A percentile compares a stretch with the other conserved stretches of the same genome.
These are phyloP conservation scores for Clarireedia hainanense DNA, from an alignment of 2,329 filamentous ascomycete genomes.

Conservation along the genomic window DNA sequence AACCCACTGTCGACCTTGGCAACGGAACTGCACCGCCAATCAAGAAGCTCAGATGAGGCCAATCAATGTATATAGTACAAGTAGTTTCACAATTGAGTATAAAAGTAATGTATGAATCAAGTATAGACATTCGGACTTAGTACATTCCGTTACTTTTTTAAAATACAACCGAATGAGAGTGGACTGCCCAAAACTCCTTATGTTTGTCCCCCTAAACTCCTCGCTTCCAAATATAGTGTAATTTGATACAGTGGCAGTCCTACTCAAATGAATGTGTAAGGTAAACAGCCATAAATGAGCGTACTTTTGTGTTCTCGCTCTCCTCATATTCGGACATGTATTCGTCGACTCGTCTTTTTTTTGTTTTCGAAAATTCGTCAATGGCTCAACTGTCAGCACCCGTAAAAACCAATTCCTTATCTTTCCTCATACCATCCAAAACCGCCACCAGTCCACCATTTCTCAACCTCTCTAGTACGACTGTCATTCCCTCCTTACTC, in stretches of 20 bases:
- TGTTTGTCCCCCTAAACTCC: slow-evolving; percentile 20
- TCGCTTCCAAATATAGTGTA: slow-evolving; percentile 18
- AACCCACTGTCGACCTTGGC: background rate
- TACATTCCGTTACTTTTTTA: slow-evolving; percentile 2
- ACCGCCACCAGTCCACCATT: slow-evolving; percentile 60
- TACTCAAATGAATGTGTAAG: slow-evolving; percentile 9
- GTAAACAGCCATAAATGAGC: background rate
- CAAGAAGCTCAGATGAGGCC: background rate
- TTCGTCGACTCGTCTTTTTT: slow-evolving; percentile 1
- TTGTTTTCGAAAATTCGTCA: slow-evolving; percentile 8
- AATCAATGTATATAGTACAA: background rate
- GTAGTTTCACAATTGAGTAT: background rate
- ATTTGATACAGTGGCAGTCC: slow-evolving; percentile 15
- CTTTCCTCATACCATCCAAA: slow-evolving; percentile 61
- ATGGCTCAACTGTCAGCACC: slow-evolving; percentile 9
- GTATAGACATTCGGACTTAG: background rate
- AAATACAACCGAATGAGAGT: slow-evolving; percentile 8
- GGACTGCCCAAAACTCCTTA: slow-evolving; percentile 5
- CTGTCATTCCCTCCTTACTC: slow-evolving; percentile 74
- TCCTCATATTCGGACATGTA: background rate
- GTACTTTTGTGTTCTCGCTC: background rate
- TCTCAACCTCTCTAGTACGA: slow-evolving; percentile 66
- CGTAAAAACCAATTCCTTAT: slow-evolving; percentile 34
- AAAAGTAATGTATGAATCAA: background rate
- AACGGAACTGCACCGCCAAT: background rate